A percentile compares a stretch with the other conserved stretches of the same genome.
phyloP scores from a whole-genome alignment of 257 asterid species.

The Perilla frutescens region DNA sequence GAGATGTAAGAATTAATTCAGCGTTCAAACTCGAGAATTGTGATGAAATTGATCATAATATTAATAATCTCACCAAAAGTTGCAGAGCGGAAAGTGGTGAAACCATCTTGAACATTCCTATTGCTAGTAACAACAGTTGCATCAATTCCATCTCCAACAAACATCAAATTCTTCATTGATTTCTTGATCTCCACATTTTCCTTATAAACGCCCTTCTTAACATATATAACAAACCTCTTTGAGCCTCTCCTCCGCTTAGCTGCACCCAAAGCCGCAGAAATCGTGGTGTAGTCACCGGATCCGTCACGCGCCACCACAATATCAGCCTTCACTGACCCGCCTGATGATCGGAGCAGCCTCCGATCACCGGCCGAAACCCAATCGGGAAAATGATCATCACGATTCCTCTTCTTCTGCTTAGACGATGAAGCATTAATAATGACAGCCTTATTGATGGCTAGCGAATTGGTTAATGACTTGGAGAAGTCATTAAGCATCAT shows the following conservation, averaged over 20 bases:
- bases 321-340: constrained; percentile 36
- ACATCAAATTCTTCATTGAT: constrained; percentile 61
- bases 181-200: constrained; percentile 64
- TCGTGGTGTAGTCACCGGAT: constrained; percentile 59
- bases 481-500: constrained; percentile 29
- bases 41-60: neutral
- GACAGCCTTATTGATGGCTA: constrained; percentile 58
- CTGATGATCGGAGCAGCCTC: constrained; percentile 45
- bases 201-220: constrained; percentile 59
- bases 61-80: constrained; percentile 58
- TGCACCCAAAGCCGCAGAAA: constrained; percentile 54
- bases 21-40: neutral
- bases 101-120: constrained; percentile 53
- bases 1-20: no score
- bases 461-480: constrained; percentile 58
- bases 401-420: constrained; percentile 20
- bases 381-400: constrained; percentile 43
- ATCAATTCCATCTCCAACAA: constrained; percentile 77
- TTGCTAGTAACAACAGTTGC: constrained; percentile 57
- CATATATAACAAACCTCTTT: constrained; percentile 59
- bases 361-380: constrained; percentile 55
- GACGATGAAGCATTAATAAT: neutral
- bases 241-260: constrained; percentile 39
- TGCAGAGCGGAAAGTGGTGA: constrained; percentile 71
- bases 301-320: constrained; percentile 73